Evolutionary conservation across 257 asterid genomes (phyloP).

Genomic region (Schizonepeta tenuifolia): DNA sequence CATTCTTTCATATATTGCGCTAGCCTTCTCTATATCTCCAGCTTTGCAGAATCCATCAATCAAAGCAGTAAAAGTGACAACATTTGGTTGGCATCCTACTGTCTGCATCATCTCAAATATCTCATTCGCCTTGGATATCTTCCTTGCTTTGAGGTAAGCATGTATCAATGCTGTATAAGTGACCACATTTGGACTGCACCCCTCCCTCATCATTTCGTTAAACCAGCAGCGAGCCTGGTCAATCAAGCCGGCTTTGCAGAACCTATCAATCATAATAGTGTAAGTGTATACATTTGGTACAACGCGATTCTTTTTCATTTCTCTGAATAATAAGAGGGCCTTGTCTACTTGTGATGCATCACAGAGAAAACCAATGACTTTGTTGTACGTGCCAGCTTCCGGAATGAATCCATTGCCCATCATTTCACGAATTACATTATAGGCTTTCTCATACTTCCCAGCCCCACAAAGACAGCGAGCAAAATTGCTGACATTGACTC

Average conservation of each 20-base stretch:
- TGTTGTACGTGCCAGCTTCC: conserved; percentile 80
- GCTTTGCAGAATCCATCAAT: conserved; percentile 95
- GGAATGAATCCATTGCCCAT: conserved; percentile 82
- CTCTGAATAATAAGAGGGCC: conserved; percentile 72
- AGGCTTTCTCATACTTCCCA: conserved; percentile 79
- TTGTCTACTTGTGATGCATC: conserved; percentile 81
- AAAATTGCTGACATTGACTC: conserved; percentile 77
- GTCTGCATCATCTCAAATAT: conserved; percentile 77
- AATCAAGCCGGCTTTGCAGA: conserved; percentile 87
- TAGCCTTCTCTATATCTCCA: conserved; percentile 77
- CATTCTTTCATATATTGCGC: conserved; percentile 82
- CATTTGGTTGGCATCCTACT: conserved; percentile 80
- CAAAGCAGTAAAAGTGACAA: conserved; percentile 83
- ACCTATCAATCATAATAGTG: conserved; percentile 85
- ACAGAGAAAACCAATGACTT: conserved; percentile 77
- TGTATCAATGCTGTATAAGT: conserved; percentile 90
- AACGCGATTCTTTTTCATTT: conserved; percentile 69
- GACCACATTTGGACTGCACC: conserved; percentile 83
- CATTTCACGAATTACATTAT: conserved; percentile 70
- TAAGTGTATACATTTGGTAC: conserved; percentile 88
- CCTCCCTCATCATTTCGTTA: conserved; percentile 75
- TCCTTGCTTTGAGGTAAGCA: conserved; percentile 85
- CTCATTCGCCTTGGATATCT: conserved; percentile 67
- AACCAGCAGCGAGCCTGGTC: conserved; percentile 87
- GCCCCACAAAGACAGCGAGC: conserved; percentile 71